These are phyloP conservation scores for Alternaria sp. DNA, from an alignment of 2,329 filamentous ascomycete species.

Conservation along the genomic window DNA sequence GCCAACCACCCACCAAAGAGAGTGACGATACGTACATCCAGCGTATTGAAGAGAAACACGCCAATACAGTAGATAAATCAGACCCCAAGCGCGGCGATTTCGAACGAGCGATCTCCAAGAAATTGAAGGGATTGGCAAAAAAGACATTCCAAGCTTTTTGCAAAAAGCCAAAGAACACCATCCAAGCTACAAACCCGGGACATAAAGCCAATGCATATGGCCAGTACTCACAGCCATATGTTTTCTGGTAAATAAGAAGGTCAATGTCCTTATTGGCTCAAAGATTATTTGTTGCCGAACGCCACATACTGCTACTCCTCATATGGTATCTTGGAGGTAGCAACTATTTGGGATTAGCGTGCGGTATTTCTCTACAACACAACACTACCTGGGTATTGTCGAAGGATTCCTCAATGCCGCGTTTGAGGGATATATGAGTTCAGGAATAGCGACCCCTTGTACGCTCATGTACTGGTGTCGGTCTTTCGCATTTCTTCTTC, in stretches of 20 bases:
- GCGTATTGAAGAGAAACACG: not conserved
- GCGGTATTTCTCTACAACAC: not conserved
- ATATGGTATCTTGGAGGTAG: not conserved
- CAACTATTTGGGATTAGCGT: not conserved
- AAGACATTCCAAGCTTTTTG: not conserved
- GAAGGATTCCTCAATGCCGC: no score
- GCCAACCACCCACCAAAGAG: not conserved
- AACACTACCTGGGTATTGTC: not conserved
- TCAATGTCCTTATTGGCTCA: not conserved
- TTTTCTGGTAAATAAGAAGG: not conserved
- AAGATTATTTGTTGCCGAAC: not conserved
- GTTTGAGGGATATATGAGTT: no score
- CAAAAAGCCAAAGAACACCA: not conserved
- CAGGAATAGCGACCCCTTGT: no score
- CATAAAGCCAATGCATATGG: not conserved
- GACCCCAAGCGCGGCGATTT: not conserved
- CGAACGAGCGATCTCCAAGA: not conserved
- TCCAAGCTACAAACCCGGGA: not conserved
- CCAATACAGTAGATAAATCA: not conserved
- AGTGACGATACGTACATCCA: not conserved
- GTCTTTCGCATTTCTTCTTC: no score
- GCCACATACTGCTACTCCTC: not conserved
- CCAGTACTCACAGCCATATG: not conserved
- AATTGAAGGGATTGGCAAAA: not conserved
- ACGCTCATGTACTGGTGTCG: no score